Evolutionary conservation across 257 asterid species (phyloP), one percentile per base, ranked within the genome.

Genomic region (Handroanthus guayacan): DNA sequence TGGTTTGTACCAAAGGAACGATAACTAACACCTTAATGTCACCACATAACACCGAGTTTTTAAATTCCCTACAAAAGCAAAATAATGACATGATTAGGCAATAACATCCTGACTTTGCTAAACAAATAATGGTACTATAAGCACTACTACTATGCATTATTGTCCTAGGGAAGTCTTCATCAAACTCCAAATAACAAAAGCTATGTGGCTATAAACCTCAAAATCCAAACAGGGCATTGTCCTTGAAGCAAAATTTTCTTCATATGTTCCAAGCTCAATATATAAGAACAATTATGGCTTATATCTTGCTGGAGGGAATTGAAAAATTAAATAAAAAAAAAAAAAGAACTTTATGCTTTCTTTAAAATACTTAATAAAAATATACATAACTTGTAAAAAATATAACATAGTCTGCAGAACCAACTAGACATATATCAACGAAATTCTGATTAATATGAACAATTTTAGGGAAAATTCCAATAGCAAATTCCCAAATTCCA

Each of bases 31-130:
- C 34, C 64, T 5, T n/a, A 51, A 38, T 69, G 36, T 52, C 8
- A n/a, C 51, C 9, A 14, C 37, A 37, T 17, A 41, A 44, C 36
- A 31, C 58, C 37, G 55, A 38, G 36, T 14, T 67, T 10, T 41
- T 45, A 34, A 69, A 7, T 31, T 62, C 64, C 78, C 83, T 72
- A 18, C 75, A 79, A 48, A 72, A 66, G 20, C 51, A 64, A 58
- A 57, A 72, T 0, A 17, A 64, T 10, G 0, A 72, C 48, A 64
- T 56, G 37, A 72, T 72, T 12, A 34, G 47, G 62, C 11, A 61
- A 61, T 31, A 5, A 9, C 34, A 61, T 9, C 12, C 25, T 36
- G 20, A 71, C 9, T 39, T 56, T 41, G 43, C 25, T 37, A 1
- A 70, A 37, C 25, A 16, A n/a, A 9, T 16, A 14, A 55, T 39